A percentile compares a stretch with the other conserved stretches of the same genome.
Evolutionary conservation across 805 yeast species (phyloP).

Genomic region (Kregervanrija pseudodelftensis): DNA sequence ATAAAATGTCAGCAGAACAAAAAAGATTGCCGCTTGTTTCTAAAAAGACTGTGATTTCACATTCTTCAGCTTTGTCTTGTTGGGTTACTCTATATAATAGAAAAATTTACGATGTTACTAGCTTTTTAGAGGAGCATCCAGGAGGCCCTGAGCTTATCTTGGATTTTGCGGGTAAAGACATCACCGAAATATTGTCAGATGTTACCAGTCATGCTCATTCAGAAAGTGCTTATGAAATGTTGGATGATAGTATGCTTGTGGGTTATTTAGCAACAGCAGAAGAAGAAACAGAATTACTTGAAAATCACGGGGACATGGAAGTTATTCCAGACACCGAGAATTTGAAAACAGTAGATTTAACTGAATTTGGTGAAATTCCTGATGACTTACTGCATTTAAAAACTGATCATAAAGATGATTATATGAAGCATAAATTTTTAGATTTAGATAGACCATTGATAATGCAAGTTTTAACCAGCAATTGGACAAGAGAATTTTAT

Average conservation of each 20-base stretch:
- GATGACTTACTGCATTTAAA: constrained; percentile 66
- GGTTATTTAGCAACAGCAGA: constrained; percentile 78
- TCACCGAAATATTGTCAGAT: constrained; percentile 73
- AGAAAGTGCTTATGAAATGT: constrained; percentile 81
- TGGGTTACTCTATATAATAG: constrained; percentile 79
- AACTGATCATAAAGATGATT: constrained; percentile 73
- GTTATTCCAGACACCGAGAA: constrained; percentile 21
- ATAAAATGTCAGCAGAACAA: constrained; percentile 1
- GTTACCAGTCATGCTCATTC: constrained; percentile 67
- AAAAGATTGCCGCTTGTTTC: constrained; percentile 53
- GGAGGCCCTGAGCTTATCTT: constrained; percentile 55
- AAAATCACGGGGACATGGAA: constrained; percentile 48
- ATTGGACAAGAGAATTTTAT: constrained; percentile 82
- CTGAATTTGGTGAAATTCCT: constrained; percentile 59
- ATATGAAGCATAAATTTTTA: constrained; percentile 70
- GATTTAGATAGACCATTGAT: constrained; percentile 80
- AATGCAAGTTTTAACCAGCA: constrained; percentile 68
- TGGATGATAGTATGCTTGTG: constrained; percentile 76
- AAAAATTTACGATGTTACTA: constrained; percentile 79
- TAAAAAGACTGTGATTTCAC: constrained; percentile 42
- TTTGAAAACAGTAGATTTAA: constrained; percentile 36
- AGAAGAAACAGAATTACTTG: constrained; percentile 65
- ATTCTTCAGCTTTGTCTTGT: constrained; percentile 48
- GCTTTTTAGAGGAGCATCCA: constrained; percentile 65
- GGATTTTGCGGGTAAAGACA: constrained; percentile 53